Base-by-base conservation (phyloP, 1,284 basidiomycete species). In the Pseudozyma flocculosa region DNA sequence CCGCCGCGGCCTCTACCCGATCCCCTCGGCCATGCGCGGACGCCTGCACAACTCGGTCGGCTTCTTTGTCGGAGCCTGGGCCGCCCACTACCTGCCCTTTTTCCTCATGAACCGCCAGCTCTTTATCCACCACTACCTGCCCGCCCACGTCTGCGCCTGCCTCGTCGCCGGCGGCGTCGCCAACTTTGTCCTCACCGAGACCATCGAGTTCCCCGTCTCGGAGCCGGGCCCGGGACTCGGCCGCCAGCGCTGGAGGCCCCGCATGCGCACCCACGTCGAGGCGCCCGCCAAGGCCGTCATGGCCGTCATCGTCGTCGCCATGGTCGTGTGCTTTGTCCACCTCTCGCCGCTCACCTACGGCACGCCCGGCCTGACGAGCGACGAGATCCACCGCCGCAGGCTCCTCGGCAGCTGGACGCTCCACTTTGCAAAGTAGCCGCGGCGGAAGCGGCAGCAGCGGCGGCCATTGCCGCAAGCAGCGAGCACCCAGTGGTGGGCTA, bases 71-170 rank as follows among this genome's bases (percentile, higher is more conserved):
- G 81, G 92, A 36, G 86, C 94, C 11, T 99, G 95, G 95, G 87
- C 85, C 8, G 90, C 89, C 61, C 95, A 99, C 80, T 99, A 96
- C 81, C 82, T 90, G 75, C 95, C 95, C 13, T 99, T 98, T 85
- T 98, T 90, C 86, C 83, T 96, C 32, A 96, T 99, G 92, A 88
- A 85, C 73, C 89, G 95, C 48, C 95, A 99, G 78, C 84, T 94
- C 30, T 76, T 77, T 84, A 82, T 99, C 37, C 94, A 99, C 79
- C 94, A 99, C 80, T 99, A 99, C 78, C 86, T 99, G 9, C 94
- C 94, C 5, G 80, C 80, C 17, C 80, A 81, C 78, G 84, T 98
- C 38, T 88, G 90, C 22, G 93, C 92, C 8, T 88, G 91, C 15
- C 83, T 98, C 50, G 86, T 95, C 43, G 90, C 93, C 17, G 95